A percentile compares a stretch with the other conserved stretches of the same genome.
These are phyloP conservation scores for Ustilago xerochloae DNA, from an alignment of 1,284 basidiomycete genomes.

Conservation along the genomic window DNA sequence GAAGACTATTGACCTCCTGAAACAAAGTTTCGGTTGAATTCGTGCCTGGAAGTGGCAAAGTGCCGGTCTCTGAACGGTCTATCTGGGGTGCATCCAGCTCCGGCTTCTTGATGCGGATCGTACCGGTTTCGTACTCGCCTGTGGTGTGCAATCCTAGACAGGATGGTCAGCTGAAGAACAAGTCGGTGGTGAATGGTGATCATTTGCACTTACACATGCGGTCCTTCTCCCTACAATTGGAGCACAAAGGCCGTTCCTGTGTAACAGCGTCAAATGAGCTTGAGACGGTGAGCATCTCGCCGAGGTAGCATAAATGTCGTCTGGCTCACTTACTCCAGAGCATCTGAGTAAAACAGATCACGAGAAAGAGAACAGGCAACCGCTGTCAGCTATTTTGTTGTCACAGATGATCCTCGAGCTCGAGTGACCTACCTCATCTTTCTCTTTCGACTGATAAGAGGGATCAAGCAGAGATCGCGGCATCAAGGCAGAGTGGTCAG, in stretches of 20 bases:
- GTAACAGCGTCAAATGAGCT: not conserved
- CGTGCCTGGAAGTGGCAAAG: not conserved
- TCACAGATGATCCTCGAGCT: no score
- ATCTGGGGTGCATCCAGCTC: not conserved
- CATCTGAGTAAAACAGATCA: constrained; percentile 12
- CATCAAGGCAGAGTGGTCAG: not conserved
- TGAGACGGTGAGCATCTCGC: not conserved
- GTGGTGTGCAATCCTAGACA: not conserved
- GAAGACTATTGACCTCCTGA: constrained; percentile 1
- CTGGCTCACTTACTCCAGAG: constrained; percentile 17
- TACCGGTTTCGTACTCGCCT: constrained; percentile 26
- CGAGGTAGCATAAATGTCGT: not conserved
- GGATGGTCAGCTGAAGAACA: not conserved
- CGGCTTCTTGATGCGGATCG: not conserved
- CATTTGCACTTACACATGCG: constrained; percentile 15
- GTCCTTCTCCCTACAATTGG: constrained; percentile 30
- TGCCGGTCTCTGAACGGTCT: not conserved
- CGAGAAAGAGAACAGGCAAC: no score
- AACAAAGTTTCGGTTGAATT: not conserved
- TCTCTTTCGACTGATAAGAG: constrained; percentile 22
- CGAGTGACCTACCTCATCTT: constrained; percentile 50
- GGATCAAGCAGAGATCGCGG: no score
- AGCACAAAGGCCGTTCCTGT: constrained; percentile 33
- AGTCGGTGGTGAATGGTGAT: not conserved
- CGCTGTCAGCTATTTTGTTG: not conserved